Base-by-base conservation (phyloP, 345 rosid species). In the Hibiscus syriacus region DNA sequence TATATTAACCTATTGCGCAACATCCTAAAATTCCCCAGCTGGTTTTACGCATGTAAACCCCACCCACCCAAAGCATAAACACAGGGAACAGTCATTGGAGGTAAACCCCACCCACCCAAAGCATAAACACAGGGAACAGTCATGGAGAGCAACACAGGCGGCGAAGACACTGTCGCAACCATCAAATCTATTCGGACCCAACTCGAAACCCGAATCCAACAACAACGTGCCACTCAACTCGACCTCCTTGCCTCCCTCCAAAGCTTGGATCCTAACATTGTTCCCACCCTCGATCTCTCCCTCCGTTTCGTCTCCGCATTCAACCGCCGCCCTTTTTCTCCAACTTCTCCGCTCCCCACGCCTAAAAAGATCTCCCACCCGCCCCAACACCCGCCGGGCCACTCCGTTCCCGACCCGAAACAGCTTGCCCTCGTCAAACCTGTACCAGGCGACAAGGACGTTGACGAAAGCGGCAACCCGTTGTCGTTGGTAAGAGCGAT, bases 251-350 rank as follows among this genome's bases (percentile, higher is more conserved):
- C 98, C 0, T 85, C 99, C 1, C 90, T 89, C 43, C 96, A 83
- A 71, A 34, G 82, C 67, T 20, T 78, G 59, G 81, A 86, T 66
- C 93, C 99, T 11, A 61, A 86, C 58, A 76, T 92, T 48, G 85
- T 90, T 57, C 80, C 96, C 26, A 81, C 91, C 17, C 80, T 91
- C 68, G 98, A 94, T 71, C 83, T 89, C 71, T 86, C 97, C 2
- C 92, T 89, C 64, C 78, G 69, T 26, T 67, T 94, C 48, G 80
- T 90, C 68, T 89, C 98, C 57, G 75, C 94, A 30, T 88, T 94
- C 83, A 83, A 80, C 46, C 72, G 73, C 26, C 95, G 89, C 20
- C 81, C 90, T 29, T 91, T 86, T 73, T 64, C 74, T 19, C 83
- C 98, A 19, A 87, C 88, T 2, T 95, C 89, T 0, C 80, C 87